Evolutionary conservation across 2,329 filamentous ascomycete species (phyloP), one percentile per base, ranked within the genome.

Genomic region (Verticillium nonalfalfae): DNA sequence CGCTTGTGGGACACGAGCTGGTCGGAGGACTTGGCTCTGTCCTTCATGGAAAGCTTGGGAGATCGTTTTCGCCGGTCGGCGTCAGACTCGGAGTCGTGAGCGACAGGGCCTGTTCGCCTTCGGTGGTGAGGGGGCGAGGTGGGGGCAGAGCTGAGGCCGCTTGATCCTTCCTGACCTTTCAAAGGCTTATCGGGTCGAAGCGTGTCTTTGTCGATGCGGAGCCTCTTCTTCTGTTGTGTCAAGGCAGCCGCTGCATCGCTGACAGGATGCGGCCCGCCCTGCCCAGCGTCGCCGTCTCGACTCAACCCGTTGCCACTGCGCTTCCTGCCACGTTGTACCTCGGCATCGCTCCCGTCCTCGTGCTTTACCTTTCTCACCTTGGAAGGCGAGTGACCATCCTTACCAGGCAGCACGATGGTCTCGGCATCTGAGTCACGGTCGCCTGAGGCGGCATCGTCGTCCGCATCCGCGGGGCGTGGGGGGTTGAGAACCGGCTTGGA

Each of bases 351-450:
- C 68, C 79, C 82, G 69, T 87, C 85, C 70, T 89, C 87, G 66
- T 88, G 84, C 71, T 87, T 88, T 56, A 84, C 78, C 73, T 88
- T 88, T 62, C 85, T 81, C 62, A 79, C 78, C 72, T 88, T 88
- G 62, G 85, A 84, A 0, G 85, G 85, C 31, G 85, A 88, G 68
- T 85, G 78, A 45, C 84, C 85, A 70, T 88, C 83, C 69, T 88
- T 89, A 34, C 85, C 85, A 11, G 85, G 81, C 38, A 90, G 73
- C 39, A 90, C 87, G 64, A 90, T 88, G 14, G 88, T 90, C 75
- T 90, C 88, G 57, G 88, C 87, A 69, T 90, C 88, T 1, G 88
- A 90, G 68, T 88, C 86, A 69, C 81, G 85, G 62, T 87, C 86
- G 62, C 76, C 76, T 26, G 71, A 72, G 60, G 68, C 73, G 50